Evolutionary conservation across 192 early-diverging fungal species (phyloP).

Genomic region (Coemansia sp.): DNA sequence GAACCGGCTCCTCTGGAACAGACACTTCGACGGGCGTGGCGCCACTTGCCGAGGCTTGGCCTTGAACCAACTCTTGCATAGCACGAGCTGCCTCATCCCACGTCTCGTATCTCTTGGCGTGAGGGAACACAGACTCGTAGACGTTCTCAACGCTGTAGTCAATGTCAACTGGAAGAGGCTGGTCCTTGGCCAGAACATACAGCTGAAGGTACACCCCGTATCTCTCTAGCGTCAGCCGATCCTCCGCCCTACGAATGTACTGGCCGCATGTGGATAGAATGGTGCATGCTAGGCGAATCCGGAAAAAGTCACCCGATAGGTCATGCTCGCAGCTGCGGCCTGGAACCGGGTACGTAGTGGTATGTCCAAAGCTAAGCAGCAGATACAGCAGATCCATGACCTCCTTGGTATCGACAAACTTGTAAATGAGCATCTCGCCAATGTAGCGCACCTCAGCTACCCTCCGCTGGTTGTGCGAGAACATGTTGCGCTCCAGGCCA

Average conservation of each 20-base stretch:
- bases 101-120: constrained; percentile 55
- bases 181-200: constrained; percentile 83
- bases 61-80: constrained; percentile 11
- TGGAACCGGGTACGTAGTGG: constrained; percentile 55
- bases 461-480: constrained; percentile 88
- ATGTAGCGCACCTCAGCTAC: constrained; percentile 80
- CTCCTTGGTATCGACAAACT: constrained; percentile 73
- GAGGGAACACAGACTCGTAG: constrained; percentile 68
- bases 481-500: constrained; percentile 92
- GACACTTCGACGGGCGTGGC: neutral
- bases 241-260: constrained; percentile 61
- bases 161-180: constrained; percentile 76
- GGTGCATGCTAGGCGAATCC: constrained; percentile 81
- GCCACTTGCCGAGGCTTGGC: neutral
- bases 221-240: constrained; percentile 15
- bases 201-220: constrained; percentile 86
- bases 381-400: constrained; percentile 87
- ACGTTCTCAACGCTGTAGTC: constrained; percentile 83
- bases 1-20: neutral
- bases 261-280: constrained; percentile 85
- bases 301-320: constrained; percentile 85
- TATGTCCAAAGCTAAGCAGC: constrained; percentile 82
- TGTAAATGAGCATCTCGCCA: constrained; percentile 89
- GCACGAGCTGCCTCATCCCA: constrained; percentile 82
- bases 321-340: constrained; percentile 66